Evolutionary conservation across 495 filamentous ascomycete species (phyloP).

Genomic region (Lophiostoma macrostomum): DNA sequence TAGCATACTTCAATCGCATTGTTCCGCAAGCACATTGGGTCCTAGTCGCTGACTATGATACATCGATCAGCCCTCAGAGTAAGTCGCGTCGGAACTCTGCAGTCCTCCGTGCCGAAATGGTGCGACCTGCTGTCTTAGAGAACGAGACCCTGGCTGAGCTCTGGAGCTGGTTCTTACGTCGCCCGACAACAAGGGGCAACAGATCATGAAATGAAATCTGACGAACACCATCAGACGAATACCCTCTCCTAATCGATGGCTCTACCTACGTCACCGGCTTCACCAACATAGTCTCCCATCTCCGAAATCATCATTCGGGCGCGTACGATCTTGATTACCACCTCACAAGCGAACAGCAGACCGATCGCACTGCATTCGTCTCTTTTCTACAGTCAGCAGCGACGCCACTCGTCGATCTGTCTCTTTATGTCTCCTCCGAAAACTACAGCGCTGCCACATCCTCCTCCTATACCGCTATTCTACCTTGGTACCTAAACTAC

Average conservation of each 20-base stretch:
- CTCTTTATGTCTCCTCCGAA: slow-evolving; percentile 78
- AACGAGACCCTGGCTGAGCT: no score
- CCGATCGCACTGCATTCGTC: slow-evolving; percentile 50
- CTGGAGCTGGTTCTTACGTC: no score
- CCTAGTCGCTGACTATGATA: slow-evolving; percentile 72
- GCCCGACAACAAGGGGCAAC: no score
- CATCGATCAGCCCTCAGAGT: slow-evolving; percentile 73
- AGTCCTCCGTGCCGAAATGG: no score
- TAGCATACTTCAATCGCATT: slow-evolving; percentile 57
- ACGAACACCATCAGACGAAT: slow-evolving; percentile 52
- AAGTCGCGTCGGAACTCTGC: slow-evolving; percentile 41
- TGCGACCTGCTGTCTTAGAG: no score
- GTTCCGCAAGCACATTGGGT: slow-evolving; percentile 61
- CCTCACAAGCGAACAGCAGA: slow-evolving; percentile 46
- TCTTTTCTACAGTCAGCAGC: slow-evolving; percentile 34
- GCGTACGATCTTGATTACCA: slow-evolving; percentile 55
- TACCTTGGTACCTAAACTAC: slow-evolving; percentile 82
- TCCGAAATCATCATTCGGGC: slow-evolving; percentile 43
- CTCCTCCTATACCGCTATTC: slow-evolving; percentile 69
- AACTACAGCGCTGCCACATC: slow-evolving; percentile 75
- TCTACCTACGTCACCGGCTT: slow-evolving; percentile 66
- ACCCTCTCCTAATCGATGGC: slow-evolving; percentile 70
- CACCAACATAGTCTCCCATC: slow-evolving; percentile 67
- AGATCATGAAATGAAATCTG: slow-evolving; percentile 7
- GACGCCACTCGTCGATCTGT: slow-evolving; percentile 39